Evolutionary conservation across 208 protist genomes (phyloP).

Genomic region (Crithidia mellificae): DNA sequence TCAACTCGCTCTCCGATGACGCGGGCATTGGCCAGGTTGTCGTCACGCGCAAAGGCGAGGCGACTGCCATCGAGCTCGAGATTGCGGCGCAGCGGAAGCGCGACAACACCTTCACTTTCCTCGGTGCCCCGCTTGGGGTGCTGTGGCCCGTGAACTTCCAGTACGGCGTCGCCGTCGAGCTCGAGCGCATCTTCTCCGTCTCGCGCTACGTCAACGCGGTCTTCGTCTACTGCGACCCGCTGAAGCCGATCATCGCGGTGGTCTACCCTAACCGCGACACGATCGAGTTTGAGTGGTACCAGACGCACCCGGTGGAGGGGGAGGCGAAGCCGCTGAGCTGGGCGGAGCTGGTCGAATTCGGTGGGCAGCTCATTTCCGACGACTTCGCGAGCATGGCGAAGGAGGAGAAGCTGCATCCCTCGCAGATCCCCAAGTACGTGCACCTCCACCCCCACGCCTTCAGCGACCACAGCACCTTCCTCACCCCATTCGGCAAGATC

Average conservation of each 20-base stretch:
- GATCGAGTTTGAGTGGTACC: slow-evolving; percentile 84
- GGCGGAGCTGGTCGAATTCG: slow-evolving; percentile 69
- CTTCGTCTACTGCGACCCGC: slow-evolving; percentile 79
- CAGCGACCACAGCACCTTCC: slow-evolving; percentile 72
- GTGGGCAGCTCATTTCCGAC: slow-evolving; percentile 51
- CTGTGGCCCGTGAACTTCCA: slow-evolving; percentile 82
- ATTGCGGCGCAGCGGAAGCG: slow-evolving; percentile 75
- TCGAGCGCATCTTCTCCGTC: slow-evolving; percentile 72
- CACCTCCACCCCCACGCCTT: slow-evolving; percentile 91
- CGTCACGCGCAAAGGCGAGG: slow-evolving; percentile 27
- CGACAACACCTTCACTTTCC: slow-evolving; percentile 57
- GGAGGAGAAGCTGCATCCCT: slow-evolving; percentile 61
- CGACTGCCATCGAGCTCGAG: slow-evolving; percentile 37
- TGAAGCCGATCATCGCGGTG: slow-evolving; percentile 78
- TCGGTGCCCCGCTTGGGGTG: slow-evolving; percentile 66
- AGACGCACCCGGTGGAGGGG: slow-evolving; percentile 20
- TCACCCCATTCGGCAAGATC: slow-evolving; percentile 74
- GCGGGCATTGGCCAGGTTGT: slow-evolving; percentile 67
- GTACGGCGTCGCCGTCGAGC: slow-evolving; percentile 62
- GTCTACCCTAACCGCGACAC: slow-evolving; percentile 85
- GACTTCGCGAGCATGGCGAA: slow-evolving; percentile 62
- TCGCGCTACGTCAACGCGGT: slow-evolving; percentile 87
- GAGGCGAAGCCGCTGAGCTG: slow-evolving; percentile 46
- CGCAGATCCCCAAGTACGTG: slow-evolving; percentile 61
- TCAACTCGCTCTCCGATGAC: slow-evolving; percentile 40